phyloP scores from a whole-genome alignment of 306 rosid genomes.

The Sphenostylis stenocarpa region DNA sequence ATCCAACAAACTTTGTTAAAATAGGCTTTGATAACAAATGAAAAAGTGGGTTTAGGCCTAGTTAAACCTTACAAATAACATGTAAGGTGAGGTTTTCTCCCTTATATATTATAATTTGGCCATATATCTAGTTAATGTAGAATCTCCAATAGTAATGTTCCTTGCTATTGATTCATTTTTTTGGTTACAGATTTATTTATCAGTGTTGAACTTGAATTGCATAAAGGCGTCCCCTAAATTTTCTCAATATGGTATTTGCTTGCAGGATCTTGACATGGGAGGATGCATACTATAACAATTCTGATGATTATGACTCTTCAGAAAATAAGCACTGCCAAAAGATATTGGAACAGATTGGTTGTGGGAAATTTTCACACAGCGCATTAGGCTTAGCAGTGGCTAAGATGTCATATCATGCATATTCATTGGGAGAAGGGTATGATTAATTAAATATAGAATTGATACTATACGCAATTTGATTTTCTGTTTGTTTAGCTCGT shows the following conservation, averaged over 20 bases:
- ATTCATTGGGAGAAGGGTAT: conserved; percentile 98
- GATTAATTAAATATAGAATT: conserved; percentile 26
- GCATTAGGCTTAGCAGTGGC: conserved; percentile 85
- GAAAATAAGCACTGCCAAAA: conserved; percentile 49
- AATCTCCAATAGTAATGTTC: too few species aligned
- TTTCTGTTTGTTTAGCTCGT: conserved; percentile 1
- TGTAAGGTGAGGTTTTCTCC: too few species aligned
- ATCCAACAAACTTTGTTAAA: too few species aligned
- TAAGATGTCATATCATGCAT: conserved; percentile 83
- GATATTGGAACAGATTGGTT: conserved; percentile 50
- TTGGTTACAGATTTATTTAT: neutral
- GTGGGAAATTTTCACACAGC: conserved; percentile 58
- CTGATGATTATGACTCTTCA: conserved; percentile 47
- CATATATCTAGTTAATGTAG: too few species aligned
- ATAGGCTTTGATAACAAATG: too few species aligned
- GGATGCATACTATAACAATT: conserved; percentile 82
- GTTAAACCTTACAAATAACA: too few species aligned
- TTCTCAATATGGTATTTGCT: conserved; percentile 20
- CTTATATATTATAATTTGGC: too few species aligned
- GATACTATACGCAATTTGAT: conserved; percentile 12
- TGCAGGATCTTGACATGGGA: conserved; percentile 96
- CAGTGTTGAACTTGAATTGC: neutral
- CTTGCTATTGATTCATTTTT: neutral
- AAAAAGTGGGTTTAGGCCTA: too few species aligned
- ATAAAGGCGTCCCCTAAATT: conserved; percentile 11